phyloP scores from a whole-genome alignment of 352 stramenopile genomes.

The Pythium grandisporangium region DNA sequence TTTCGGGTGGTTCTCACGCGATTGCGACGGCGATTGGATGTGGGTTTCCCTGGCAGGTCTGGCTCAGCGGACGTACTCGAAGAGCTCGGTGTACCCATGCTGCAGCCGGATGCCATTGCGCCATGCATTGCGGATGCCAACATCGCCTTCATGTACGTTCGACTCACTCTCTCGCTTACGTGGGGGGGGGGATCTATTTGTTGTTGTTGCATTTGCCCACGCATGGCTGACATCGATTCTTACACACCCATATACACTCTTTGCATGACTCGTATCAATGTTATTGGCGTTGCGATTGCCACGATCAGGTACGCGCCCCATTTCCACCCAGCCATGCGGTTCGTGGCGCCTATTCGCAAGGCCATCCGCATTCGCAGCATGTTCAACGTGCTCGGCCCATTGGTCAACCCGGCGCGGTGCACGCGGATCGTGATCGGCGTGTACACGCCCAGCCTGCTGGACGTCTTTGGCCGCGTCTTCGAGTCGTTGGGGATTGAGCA shows the following conservation, averaged over 20 bases:
- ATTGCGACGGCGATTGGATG: too few relatives aligned
- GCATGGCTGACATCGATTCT: too few relatives aligned
- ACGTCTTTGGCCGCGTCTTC: constrained; percentile 74
- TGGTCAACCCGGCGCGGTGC: constrained; percentile 95
- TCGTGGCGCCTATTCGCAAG: constrained; percentile 93
- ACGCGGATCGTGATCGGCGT: constrained; percentile 97
- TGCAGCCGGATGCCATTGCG: constrained; percentile 86
- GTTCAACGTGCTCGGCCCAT: constrained; percentile 98
- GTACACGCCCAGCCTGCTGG: constrained; percentile 91
- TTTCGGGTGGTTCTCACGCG: too few relatives aligned
- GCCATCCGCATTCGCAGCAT: constrained; percentile 93
- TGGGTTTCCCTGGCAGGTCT: constrained; percentile 22
- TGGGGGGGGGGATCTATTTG: too few relatives aligned
- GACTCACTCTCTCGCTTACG: too few relatives aligned
- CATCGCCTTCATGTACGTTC: constrained; percentile 98
- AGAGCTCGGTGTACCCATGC: constrained; percentile 93
- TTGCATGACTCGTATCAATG: constrained; percentile 89
- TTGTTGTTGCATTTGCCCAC: too few relatives aligned
- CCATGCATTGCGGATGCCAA: constrained; percentile 87
- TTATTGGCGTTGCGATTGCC: constrained; percentile 89
- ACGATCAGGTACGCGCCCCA: constrained; percentile 97
- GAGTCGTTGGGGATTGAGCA: constrained; percentile 94
- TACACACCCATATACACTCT: too few relatives aligned
- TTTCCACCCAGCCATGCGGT: constrained; percentile 96
- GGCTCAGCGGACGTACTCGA: constrained; percentile 97